phyloP scores from a whole-genome alignment of 1,139 yeast species.

The Eremothecium gossypii region DNA sequence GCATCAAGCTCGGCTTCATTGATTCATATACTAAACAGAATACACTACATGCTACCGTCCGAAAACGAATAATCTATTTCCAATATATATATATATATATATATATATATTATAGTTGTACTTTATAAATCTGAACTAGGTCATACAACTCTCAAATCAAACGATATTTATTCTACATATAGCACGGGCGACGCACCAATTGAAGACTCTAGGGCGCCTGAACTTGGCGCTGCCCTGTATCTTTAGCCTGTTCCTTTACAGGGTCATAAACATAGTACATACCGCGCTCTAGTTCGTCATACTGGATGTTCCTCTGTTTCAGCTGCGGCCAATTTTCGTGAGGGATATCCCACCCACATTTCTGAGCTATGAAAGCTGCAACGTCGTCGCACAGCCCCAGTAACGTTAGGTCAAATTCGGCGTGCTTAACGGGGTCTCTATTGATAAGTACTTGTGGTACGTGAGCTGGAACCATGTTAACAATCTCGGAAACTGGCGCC shows the following conservation, averaged over 20 bases:
- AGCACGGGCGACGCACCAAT: too few relatives aligned
- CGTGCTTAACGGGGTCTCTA: slow-evolving; percentile 67
- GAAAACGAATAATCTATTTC: too few relatives aligned
- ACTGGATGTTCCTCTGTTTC: slow-evolving; percentile 19
- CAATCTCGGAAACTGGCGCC: slow-evolving; percentile 91
- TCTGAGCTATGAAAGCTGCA: slow-evolving; percentile 53
- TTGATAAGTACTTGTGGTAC: slow-evolving; percentile 83
- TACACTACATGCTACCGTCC: too few relatives aligned
- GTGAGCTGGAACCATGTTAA: slow-evolving; percentile 56
- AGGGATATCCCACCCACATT: slow-evolving; percentile 59
- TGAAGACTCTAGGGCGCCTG: too few relatives aligned
- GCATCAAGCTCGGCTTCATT: too few relatives aligned
- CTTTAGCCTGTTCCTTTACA: background rate
- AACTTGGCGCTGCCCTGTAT: too few relatives aligned
- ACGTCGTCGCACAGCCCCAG: slow-evolving; percentile 86
- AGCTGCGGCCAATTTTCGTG: slow-evolving; percentile 38
- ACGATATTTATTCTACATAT: too few relatives aligned
- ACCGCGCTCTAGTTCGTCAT: slow-evolving; percentile 24
- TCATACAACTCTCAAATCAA: too few relatives aligned
- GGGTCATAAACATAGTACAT: slow-evolving; percentile 13
- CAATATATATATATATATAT: too few relatives aligned
- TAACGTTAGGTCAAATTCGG: slow-evolving; percentile 71
- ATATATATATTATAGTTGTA: too few relatives aligned
- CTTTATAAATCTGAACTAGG: too few relatives aligned
- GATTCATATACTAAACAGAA: too few relatives aligned